Evolutionary conservation across 2,329 filamentous ascomycete species (phyloP), one percentile per base, ranked within the genome.

Genomic region (Byssothecium circinans): DNA sequence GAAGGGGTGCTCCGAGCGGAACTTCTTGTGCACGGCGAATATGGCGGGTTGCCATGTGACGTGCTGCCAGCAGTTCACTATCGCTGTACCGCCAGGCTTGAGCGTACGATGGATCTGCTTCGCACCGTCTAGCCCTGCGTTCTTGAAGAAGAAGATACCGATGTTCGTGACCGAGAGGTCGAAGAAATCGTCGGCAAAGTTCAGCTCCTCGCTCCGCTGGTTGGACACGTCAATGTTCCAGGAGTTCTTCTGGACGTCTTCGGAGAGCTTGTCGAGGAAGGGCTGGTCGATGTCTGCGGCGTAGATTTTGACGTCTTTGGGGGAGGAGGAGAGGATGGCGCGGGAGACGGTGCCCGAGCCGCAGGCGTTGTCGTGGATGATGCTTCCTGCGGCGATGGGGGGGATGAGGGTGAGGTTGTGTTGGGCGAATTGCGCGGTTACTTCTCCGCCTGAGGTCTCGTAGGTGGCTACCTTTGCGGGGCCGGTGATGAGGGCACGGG

Each of bases 91-190:
- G 18, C 63, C 69, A 2, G 67, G 63, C 29, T 63, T 56, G 1
- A 75, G 62, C 0, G 72, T 75, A 29, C 74, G 64, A 45, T 61
- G 57, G 22, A 75, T 65, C 45, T 75, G 71, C 10, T 53, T 60
- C 0, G 70, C 67, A 33, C 68, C 73, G 19, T 58, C 61, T 3
- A 64, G 50, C 0, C 64, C 61, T 1, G 47, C 57, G 43, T 62
- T 56, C 0, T 47, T 27, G 34, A 68, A 71, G 51, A 73, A 72
- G 45, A 74, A 58, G 37, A 75, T 62, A 6, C 68, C 72, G 25
- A 75, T 67, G 53, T 71, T 74, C 4, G 68, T 75, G 43, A 75
- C 58, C 3, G 59, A 64, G 53, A 72, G 67, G 0, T 65, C 68
- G 56, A 75, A 75, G 19, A 54, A 58, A 3, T 59, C 53, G 43